These are phyloP conservation scores for Amanita polypyramis DNA, from an alignment of 768 basidiomycete genomes.

Conservation along the genomic window DNA sequence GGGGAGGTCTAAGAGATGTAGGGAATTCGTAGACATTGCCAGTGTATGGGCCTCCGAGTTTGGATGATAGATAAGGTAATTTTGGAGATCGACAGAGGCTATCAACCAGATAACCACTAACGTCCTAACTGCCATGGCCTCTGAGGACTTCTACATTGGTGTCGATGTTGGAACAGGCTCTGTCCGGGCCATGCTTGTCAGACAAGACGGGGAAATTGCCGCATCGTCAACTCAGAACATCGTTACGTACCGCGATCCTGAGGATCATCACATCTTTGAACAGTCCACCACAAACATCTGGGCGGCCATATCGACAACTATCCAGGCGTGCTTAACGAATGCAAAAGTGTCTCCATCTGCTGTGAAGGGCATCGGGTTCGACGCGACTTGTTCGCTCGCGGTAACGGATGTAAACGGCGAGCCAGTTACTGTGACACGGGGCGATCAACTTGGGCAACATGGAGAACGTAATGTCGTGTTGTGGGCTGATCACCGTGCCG, in stretches of 20 bases:
- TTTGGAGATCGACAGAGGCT: too few relatives aligned
- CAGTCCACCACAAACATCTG: constrained; percentile 90
- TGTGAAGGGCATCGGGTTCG: constrained; percentile 87
- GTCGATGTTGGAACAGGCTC: constrained; percentile 92
- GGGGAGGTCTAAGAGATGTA: constrained; percentile 35
- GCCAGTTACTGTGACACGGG: constrained; percentile 68
- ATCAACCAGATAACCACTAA: too few relatives aligned
- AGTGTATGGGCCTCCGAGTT: constrained; percentile 50
- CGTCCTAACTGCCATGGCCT: constrained; percentile 21
- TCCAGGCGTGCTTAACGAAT: constrained; percentile 51
- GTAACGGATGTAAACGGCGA: constrained; percentile 67
- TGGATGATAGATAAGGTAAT: constrained; percentile 46
- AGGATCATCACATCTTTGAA: constrained; percentile 91
- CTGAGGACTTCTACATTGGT: constrained; percentile 51
- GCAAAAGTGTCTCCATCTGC: constrained; percentile 42
- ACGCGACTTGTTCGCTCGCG: constrained; percentile 94
- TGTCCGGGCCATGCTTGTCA: constrained; percentile 76
- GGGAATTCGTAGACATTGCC: constrained; percentile 38
- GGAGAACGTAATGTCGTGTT: constrained; percentile 84
- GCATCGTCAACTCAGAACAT: constrained; percentile 77
- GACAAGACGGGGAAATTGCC: constrained; percentile 52
- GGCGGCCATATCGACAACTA: constrained; percentile 51
- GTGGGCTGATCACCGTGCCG: constrained; percentile 96
- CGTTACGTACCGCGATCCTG: constrained; percentile 74
- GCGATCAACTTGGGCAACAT: constrained; percentile 44